Evolutionary conservation across 768 basidiomycete species (phyloP).

Genomic region (Boletellus ananas): DNA sequence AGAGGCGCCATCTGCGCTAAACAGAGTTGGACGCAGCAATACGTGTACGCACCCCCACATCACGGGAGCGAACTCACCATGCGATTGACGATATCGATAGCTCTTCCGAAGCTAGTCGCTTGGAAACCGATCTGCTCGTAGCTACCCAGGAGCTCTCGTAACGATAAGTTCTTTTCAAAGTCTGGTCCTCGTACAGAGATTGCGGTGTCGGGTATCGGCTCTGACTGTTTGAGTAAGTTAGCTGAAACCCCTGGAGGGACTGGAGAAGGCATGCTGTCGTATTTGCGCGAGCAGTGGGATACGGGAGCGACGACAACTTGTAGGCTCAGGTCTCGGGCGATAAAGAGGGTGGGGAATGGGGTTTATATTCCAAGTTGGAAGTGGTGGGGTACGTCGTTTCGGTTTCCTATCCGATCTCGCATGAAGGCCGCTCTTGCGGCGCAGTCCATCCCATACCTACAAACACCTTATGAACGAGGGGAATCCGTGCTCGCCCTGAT

Average conservation of each 20-base stretch:
- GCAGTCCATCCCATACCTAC: too few species aligned
- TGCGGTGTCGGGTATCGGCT: constrained; percentile 60
- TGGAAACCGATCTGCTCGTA: constrained; percentile 98
- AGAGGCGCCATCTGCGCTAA: constrained; percentile 85
- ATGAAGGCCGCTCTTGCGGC: too few species aligned
- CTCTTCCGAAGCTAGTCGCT: constrained; percentile 86
- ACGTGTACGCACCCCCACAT: too few species aligned
- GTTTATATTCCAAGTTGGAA: too few species aligned
- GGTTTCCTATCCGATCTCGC: too few species aligned
- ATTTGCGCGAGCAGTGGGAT: too few species aligned
- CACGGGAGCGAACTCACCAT: constrained; percentile 59
- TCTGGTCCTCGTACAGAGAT: constrained; percentile 83
- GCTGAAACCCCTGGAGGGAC: constrained; percentile 62
- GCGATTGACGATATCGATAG: constrained; percentile 85
- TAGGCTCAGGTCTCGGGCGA: too few species aligned
- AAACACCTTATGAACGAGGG: too few species aligned
- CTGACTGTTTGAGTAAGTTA: constrained; percentile 75
- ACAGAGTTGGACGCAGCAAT: background rate
- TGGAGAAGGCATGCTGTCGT: constrained; percentile 10
- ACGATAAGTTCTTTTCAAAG: constrained; percentile 64
- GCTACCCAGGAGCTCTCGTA: constrained; percentile 66
- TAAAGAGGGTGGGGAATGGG: too few species aligned
- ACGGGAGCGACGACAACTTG: too few species aligned
- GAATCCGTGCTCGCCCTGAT: too few species aligned
- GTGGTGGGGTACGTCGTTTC: too few species aligned